Evolutionary conservation across 352 stramenopile genomes (phyloP).

Genomic region (Salisapilia sapeloensis): DNA sequence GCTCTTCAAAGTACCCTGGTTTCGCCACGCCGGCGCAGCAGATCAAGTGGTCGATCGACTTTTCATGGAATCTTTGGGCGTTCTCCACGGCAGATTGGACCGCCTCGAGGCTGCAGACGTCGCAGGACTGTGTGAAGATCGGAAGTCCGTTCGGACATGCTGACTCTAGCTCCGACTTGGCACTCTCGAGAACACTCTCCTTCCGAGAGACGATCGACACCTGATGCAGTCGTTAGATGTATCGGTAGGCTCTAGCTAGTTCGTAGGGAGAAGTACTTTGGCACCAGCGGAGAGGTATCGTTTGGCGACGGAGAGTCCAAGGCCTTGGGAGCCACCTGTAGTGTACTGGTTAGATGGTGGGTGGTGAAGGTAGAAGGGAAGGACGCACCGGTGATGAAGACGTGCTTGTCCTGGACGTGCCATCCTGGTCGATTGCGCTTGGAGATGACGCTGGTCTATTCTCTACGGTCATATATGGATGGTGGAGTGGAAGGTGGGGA

Average conservation of each 20-base stretch:
- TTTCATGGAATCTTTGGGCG: slow-evolving; percentile 49
- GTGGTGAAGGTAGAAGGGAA: background rate
- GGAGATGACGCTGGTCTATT: too few relatives aligned
- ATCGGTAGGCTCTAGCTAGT: background rate
- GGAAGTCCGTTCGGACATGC: background rate
- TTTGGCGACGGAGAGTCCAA: slow-evolving; percentile 46
- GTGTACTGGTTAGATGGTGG: background rate
- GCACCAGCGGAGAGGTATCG: slow-evolving; percentile 50
- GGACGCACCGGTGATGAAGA: slow-evolving; percentile 36
- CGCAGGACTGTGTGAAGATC: slow-evolving; percentile 58
- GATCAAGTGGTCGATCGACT: slow-evolving; percentile 48
- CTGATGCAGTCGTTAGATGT: slow-evolving; percentile 1
- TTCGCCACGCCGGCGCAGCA: slow-evolving; percentile 40
- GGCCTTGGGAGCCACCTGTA: slow-evolving; percentile 33
- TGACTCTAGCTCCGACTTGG: slow-evolving; percentile 40
- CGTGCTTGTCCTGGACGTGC: slow-evolving; percentile 60
- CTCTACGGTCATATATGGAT: too few relatives aligned
- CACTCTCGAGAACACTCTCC: slow-evolving; percentile 32
- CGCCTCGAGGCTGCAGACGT: slow-evolving; percentile 43
- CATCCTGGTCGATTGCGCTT: slow-evolving; percentile 51
- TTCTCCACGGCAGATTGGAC: slow-evolving; percentile 41
- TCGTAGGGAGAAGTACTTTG: slow-evolving; percentile 14
- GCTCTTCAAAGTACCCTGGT: slow-evolving; percentile 61
- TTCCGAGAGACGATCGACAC: slow-evolving; percentile 46
- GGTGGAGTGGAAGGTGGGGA: too few relatives aligned